These are phyloP conservation scores for Phytophthora lateralis DNA, from an alignment of 352 stramenopile genomes.

Conservation along the genomic window DNA sequence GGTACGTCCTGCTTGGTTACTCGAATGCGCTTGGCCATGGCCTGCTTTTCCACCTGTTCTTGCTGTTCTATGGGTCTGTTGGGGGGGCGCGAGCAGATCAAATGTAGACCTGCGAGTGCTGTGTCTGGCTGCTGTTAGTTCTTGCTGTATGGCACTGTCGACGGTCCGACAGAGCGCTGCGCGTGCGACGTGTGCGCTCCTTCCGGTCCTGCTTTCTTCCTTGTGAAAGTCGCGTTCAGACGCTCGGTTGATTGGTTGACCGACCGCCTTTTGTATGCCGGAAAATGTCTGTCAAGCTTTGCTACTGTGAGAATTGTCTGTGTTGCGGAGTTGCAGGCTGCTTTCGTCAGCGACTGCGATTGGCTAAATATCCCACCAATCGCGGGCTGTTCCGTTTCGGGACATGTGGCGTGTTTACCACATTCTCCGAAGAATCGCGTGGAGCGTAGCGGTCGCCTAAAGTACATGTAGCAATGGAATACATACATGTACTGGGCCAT, in stretches of 20 bases:
- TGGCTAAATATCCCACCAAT: slow-evolving; percentile 28
- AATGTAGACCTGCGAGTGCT: slow-evolving; percentile 2
- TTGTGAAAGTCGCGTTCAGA: slow-evolving; percentile 21
- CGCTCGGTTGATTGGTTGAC: slow-evolving; percentile 46
- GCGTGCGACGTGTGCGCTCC: slow-evolving; percentile 20
- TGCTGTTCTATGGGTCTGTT: slow-evolving; percentile 16
- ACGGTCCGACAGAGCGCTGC: slow-evolving; percentile 8
- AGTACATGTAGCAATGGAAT: background rate
- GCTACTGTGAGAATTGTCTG: background rate
- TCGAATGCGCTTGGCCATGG: slow-evolving; percentile 76
- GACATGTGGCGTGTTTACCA: slow-evolving; percentile 17
- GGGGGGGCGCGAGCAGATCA: background rate
- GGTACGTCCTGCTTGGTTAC: slow-evolving; percentile 37
- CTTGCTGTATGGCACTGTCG: slow-evolving; percentile 5
- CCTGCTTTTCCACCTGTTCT: slow-evolving; percentile 9
- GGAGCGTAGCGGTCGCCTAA: background rate
- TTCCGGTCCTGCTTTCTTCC: slow-evolving; percentile 30
- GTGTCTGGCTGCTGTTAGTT: slow-evolving; percentile 10
- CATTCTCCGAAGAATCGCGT: background rate
- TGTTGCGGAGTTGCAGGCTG: slow-evolving; percentile 26
- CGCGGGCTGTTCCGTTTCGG: background rate
- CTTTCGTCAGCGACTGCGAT: slow-evolving; percentile 8
- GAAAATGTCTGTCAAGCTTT: slow-evolving; percentile 24
- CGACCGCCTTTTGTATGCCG: slow-evolving; percentile 28
- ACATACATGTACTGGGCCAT: too few relatives aligned